Evolutionary conservation across 1,284 basidiomycete species (phyloP).

Genomic region (Puccinia novopanici): DNA sequence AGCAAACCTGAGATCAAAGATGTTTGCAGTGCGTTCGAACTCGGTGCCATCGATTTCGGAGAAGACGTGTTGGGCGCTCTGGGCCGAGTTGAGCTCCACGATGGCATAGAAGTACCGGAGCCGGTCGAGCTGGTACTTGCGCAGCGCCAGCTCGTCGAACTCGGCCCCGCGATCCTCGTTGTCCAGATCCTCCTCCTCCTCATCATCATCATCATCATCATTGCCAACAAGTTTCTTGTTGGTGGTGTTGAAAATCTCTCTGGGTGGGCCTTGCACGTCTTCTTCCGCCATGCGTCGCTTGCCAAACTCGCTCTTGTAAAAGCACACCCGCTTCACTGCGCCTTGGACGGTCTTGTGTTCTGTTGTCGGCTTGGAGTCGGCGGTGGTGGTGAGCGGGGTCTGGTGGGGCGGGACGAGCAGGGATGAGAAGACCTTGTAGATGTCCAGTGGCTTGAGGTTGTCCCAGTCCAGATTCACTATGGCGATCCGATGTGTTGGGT

Average conservation of each 20-base stretch:
- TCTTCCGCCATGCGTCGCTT: constrained; percentile 82
- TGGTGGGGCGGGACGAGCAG: constrained; percentile 64
- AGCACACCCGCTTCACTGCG: constrained; percentile 71
- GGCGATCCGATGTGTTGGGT: constrained; percentile 73
- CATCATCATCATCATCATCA: constrained; percentile 58
- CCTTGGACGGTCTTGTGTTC: constrained; percentile 61
- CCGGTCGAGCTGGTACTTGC: constrained; percentile 91
- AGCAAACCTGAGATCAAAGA: constrained; percentile 74
- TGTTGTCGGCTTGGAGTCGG: constrained; percentile 59
- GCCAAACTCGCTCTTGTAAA: constrained; percentile 93
- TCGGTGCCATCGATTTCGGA: constrained; percentile 90
- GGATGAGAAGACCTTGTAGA: constrained; percentile 91
- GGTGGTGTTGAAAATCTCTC: constrained; percentile 70
- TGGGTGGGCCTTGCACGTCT: constrained; percentile 85
- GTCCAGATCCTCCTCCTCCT: constrained; percentile 58
- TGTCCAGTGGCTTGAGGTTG: constrained; percentile 82
- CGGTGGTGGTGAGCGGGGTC: constrained; percentile 12
- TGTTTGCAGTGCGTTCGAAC: constrained; percentile 92
- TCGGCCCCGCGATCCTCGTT: constrained; percentile 59
- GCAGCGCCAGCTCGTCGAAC: constrained; percentile 76
- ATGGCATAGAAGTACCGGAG: constrained; percentile 95
- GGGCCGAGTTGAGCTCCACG: constrained; percentile 79
- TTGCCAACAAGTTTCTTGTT: too few relatives aligned
- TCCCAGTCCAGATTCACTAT: constrained; percentile 99
- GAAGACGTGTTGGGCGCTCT: constrained; percentile 79